Conservation (phyloP, 176 grass and related monocot species). For the Oryza punctata region DNA sequence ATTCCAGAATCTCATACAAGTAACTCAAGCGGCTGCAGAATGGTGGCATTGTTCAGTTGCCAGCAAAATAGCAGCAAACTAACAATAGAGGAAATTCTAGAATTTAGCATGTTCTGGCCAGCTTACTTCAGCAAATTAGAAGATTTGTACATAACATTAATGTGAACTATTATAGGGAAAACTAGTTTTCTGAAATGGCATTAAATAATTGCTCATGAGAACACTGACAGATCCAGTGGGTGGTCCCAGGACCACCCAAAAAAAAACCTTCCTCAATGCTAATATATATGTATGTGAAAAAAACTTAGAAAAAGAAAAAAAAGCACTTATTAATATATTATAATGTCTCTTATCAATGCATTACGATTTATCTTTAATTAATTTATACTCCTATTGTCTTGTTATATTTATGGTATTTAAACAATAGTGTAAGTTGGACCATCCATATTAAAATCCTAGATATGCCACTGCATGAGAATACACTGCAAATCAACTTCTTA, state of each 20-base stretch:
- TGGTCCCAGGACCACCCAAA: too few species aligned
- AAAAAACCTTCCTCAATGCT: too few species aligned
- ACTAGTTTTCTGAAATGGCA: neutral
- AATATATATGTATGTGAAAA: too few species aligned
- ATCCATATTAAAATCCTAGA: too few species aligned
- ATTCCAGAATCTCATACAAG: constrained; percentile 1
- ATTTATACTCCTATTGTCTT: too few species aligned
- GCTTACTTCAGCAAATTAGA: neutral
- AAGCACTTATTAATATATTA: too few species aligned
- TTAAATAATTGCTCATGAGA: neutral
- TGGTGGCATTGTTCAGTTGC: neutral
- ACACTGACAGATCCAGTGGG: too few species aligned
- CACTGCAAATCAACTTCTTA: neutral
- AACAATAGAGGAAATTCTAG: neutral
- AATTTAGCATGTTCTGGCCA: neutral
- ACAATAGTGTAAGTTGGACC: too few species aligned
- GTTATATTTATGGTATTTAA: too few species aligned
- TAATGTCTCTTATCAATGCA: too few species aligned
- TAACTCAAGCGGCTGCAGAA: neutral
- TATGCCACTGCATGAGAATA: neutral
- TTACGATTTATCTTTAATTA: too few species aligned
- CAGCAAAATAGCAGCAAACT: neutral
- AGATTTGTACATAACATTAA: neutral
- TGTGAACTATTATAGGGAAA: neutral
- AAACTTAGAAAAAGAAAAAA: too few species aligned